Base-by-base conservation (phyloP, 2,329 filamentous ascomycete genomes). In the Colletotrichum truncatum region DNA sequence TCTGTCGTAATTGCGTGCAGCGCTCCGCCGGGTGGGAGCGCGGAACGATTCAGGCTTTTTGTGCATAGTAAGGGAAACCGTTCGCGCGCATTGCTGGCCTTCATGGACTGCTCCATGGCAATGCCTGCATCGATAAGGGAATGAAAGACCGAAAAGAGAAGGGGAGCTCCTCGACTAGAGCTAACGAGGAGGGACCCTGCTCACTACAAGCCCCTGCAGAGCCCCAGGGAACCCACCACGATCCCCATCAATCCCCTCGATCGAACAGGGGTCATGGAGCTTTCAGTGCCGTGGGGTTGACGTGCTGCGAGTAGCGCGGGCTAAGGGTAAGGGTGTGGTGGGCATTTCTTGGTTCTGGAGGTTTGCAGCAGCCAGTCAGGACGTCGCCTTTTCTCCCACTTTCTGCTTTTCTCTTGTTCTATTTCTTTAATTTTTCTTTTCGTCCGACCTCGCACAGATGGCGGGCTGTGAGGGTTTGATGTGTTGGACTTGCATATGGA, bases 231-330 rank as follows among this genome's bases (percentile, higher is more conserved):
- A 65, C 62, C 62, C 62, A 65, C 62, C 39, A 21, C 56, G 62
- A 65, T 62, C 62, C 57, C 62, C 62, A 65, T 65, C 56, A 62
- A 55, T 65, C 62, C 56, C 43, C 49, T 65, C 62, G 62, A 65
- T 65, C 62, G 56, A 49, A 28, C 57, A 65, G 43, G 57, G 62
- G 45, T 30, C 43, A 46, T 49, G 48, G 56, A 65, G 62, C 62
- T 65, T 62, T 52, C 52, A 38, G 58, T 65, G 62, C 49, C 62
- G 62, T 65, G 62, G 62, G 62, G 62, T 43, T 65, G 62, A 62
- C 56, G 62, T 65, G 62, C 57, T 65, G 32, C 56, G 48, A 61
- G 61, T 45, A 49, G 48, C 49, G 53, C 39, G 39, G 45, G 28
- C 26, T 21, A 52, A 21, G 26, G 38, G 57, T 38, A 62, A 25